Evolutionary conservation across 2,329 filamentous ascomycete species (phyloP), one percentile per base, ranked within the genome.

Genomic region (Cladosporium cucumerinum): DNA sequence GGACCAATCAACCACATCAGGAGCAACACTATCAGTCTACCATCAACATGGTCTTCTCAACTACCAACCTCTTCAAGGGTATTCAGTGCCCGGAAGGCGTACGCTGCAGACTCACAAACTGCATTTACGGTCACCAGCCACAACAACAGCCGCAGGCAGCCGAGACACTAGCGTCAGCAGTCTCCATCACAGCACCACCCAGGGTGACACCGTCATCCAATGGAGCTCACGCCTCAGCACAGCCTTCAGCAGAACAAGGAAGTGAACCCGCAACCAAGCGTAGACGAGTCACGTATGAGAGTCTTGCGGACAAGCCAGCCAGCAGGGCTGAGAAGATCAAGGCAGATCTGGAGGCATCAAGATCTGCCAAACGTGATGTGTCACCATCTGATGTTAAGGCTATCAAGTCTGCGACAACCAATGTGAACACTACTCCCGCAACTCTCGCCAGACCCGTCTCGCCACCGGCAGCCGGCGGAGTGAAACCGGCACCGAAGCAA

Each of bases 51-150:
- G 70, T 76, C 57, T 87, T 86, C 73, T 74, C 81, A 28, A 77
- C 82, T n/a, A 78, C 82, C 14, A 84, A 82, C n/a, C 74, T 85
- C 8, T 86, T 86, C 76, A 82, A 80, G 65, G 75, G 76, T 49
- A 75, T 85, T 49, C 70, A 77, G 30, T 89, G 86, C 73, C 86
- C 86, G 10, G 78, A 81, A 67, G 80, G 79, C 16, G 70, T 75
- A 30, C 67, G 75, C 65, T 89, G 86, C 74, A 71, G 74, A 32
- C 76, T 88, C 14, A 77, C 83, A 16, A 81, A 82, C 67, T 89
- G 86, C 76, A 82, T 88, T 23, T 89, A 88, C 75, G 79, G 77
- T 14, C 86, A 89, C 74, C 73, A 81, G 62, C 62, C 71, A 34
- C 32, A 36, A 30, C 12, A 23, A 26, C 60, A 61, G 32, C 25